Percentiles rank a stretch among this genome's conserved stretches.
These are phyloP conservation scores for Emmonsiellopsis sp. DNA, from an alignment of 2,329 filamentous ascomycete genomes.

Conservation along the genomic window DNA sequence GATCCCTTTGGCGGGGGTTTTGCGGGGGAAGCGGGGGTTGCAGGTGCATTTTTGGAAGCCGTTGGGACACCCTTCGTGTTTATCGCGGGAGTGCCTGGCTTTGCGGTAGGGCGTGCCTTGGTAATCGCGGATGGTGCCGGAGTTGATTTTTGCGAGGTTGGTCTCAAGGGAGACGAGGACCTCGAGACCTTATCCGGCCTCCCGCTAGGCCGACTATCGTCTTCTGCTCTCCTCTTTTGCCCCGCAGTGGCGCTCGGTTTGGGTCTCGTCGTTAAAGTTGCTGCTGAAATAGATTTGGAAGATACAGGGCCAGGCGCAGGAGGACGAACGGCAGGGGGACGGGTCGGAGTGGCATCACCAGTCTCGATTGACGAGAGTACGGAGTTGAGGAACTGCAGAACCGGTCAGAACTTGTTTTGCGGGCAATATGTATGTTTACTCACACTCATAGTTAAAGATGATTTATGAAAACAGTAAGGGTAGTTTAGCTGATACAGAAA, in stretches of 20 bases:
- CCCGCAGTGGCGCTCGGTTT: background rate
- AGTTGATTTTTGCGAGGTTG: slow-evolving; percentile 1
- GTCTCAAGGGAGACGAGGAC: background rate
- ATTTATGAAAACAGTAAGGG: background rate
- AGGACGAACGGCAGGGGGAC: slow-evolving; percentile 11
- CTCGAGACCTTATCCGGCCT: slow-evolving; percentile 2
- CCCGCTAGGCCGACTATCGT: background rate
- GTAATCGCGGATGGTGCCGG: background rate
- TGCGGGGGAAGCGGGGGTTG: slow-evolving; percentile 16
- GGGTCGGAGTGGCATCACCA: slow-evolving; percentile 20
- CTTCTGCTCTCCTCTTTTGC: slow-evolving; percentile 1
- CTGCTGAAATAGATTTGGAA: background rate
- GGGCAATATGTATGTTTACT: slow-evolving; percentile 3
- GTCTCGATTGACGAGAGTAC: slow-evolving; percentile 42
- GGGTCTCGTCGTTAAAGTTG: background rate
- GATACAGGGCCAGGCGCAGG: slow-evolving; percentile 3
- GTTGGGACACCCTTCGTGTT: slow-evolving; percentile 12
- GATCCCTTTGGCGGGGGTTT: slow-evolving; percentile 47
- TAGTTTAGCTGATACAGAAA: background rate
- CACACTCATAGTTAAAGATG: slow-evolving; percentile 29
- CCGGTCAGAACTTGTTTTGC: background rate
- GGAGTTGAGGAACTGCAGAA: slow-evolving; percentile 41
- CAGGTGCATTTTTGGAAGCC: slow-evolving; percentile 1
- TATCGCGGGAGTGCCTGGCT: background rate
- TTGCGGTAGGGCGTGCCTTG: background rate